Evolutionary conservation across 306 rosid species (phyloP), one percentile per base, ranked within the genome.

Genomic region (Mimosa pudica): DNA sequence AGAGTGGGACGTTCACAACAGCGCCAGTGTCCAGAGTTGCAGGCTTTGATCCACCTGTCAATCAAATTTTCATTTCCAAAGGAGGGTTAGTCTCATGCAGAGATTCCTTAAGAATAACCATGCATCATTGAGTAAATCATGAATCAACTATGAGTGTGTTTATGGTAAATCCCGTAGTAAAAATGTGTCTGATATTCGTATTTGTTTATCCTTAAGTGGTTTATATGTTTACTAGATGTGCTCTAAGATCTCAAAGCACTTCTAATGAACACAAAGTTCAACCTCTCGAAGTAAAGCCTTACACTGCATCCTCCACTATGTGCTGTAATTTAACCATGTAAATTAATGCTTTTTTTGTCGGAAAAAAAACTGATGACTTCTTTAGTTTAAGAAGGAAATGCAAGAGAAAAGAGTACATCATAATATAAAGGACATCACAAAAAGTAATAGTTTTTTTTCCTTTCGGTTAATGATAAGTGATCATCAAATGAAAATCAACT

Each of bases 1-100:
- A 96, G 81, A 91, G 86, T 4, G 99, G 99, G 70, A 91, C 99
- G 81, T 82, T 90, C 52, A 96, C 98, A 35, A 89, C 76, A 38
- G 97, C 88, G 10, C 97, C 98, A 0, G 99, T 96, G 79, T 96
- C 98, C 4, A 96, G 94, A 20, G 96, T 96, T 10, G 98, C 99
- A 38, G 97, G 97, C 89, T 90, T 95, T 70, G 96, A 44, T 81
- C 98, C 98, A 79, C 99, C 99, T 93, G 93, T 77, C 10, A 72
- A 81, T 61, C 75, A 80, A 77, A 80, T 72, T 81, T 81, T 77
- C 61, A 33, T 73, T 76, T 72, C 46, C 61, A 4, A 7, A 49
- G 46, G 55, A 69, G 55, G 41, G 55, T 70, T 46, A 45, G 74
- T 20, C 54, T 6, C 36, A 18, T 44, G 10, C 20, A 69, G 36